phyloP scores from a whole-genome alignment of 179 eudicot genomes.

The Dionaea muscipula region DNA sequence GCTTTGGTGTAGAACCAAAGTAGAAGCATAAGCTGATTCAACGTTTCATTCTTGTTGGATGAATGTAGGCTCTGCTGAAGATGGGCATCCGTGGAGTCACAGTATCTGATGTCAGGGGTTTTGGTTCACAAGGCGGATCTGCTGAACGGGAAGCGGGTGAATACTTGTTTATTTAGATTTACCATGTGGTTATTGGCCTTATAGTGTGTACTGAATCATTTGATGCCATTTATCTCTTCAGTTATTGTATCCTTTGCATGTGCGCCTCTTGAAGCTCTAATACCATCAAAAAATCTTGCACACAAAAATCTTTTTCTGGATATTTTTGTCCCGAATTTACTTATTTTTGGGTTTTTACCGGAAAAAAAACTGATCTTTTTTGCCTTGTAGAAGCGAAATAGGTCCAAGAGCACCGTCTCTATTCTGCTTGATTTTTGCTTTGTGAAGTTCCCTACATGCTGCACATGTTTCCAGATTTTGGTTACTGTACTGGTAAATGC shows the following conservation, averaged over 20 bases:
- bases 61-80: slow-evolving; percentile 57
- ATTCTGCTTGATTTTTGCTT: too few relatives aligned
- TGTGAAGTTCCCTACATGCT: too few relatives aligned
- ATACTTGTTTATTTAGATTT: not conserved
- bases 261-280: not conserved
- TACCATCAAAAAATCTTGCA: too few relatives aligned
- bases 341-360: too few relatives aligned
- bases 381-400: too few relatives aligned
- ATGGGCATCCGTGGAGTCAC: slow-evolving; percentile 86
- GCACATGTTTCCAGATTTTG: too few relatives aligned
- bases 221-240: not conserved
- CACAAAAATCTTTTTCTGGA: too few relatives aligned
- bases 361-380: too few relatives aligned
- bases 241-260: not conserved
- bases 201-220: not conserved
- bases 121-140: slow-evolving; percentile 81
- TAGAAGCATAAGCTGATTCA: not conserved
- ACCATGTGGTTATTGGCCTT: not conserved
- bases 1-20: not conserved
- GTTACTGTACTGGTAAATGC: too few relatives aligned
- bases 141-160: slow-evolving; percentile 81
- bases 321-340: too few relatives aligned
- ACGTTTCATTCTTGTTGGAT: not conserved
- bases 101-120: slow-evolving; percentile 81
- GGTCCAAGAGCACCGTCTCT: too few relatives aligned